phyloP scores from a whole-genome alignment of 495 filamentous ascomycete genomes.

The Bacidia gigantensis region DNA sequence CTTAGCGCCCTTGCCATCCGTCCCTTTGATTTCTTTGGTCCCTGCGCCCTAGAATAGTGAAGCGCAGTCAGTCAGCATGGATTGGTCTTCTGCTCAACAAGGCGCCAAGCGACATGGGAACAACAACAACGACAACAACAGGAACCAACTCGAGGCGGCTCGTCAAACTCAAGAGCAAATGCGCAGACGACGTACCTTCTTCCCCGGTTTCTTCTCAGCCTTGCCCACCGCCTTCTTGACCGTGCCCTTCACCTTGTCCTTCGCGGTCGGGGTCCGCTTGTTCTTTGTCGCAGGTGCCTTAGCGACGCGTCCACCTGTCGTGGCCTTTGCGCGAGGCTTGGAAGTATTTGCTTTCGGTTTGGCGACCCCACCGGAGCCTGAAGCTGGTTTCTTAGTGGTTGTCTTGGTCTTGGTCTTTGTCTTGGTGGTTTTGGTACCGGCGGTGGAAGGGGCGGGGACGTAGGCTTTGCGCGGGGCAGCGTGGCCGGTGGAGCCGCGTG shows the following conservation, averaged over 20 bases:
- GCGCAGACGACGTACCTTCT: slow-evolving; percentile 14
- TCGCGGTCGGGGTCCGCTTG: slow-evolving; percentile 8
- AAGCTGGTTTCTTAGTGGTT: slow-evolving; percentile 8
- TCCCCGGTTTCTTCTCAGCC: slow-evolving; percentile 17
- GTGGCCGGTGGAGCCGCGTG: slow-evolving; percentile 11
- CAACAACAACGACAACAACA: background rate
- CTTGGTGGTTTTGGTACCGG: slow-evolving; percentile 7
- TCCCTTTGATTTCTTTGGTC: slow-evolving; percentile 27
- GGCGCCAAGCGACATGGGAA: background rate
- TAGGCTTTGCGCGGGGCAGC: slow-evolving; percentile 11
- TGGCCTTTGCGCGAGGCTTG: slow-evolving; percentile 17
- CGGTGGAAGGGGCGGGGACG: slow-evolving; percentile 8
- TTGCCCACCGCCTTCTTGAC: slow-evolving; percentile 14
- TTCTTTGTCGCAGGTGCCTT: slow-evolving; percentile 11
- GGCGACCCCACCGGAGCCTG: slow-evolving; percentile 1
- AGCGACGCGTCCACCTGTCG: slow-evolving; percentile 10
- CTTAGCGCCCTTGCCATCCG: slow-evolving; percentile 18
- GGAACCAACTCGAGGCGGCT: background rate
- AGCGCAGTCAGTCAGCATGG: too few relatives aligned
- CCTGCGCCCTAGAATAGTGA: slow-evolving; percentile 20
- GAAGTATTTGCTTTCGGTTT: slow-evolving; percentile 16
- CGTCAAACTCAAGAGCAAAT: background rate
- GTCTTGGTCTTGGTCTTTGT: slow-evolving; percentile 14
- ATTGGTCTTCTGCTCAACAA: too few relatives aligned
- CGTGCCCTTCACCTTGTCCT: slow-evolving; percentile 18